Conservation (phyloP, 306 rosid species). For the Gynostemma pentaphyllum region DNA sequence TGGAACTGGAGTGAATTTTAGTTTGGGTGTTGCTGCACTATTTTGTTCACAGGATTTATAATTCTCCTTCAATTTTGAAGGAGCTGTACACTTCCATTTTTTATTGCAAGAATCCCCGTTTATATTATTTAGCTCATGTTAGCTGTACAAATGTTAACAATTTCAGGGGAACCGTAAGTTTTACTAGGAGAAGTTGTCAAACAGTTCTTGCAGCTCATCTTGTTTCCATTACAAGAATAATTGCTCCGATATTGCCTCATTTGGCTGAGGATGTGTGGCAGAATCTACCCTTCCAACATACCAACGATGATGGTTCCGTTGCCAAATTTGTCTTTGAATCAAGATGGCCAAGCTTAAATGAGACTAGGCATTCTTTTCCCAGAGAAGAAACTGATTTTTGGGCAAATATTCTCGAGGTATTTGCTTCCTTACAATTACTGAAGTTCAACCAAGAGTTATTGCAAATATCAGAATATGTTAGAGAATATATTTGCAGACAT, state of each 20-base stretch:
- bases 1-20: not conserved
- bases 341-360: constrained; percentile 74
- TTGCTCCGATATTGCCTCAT: constrained; percentile 96
- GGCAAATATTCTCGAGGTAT: constrained; percentile 85
- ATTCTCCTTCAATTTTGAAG: not conserved
- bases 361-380: constrained; percentile 62
- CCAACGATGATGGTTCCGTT: constrained; percentile 49
- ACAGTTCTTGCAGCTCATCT: constrained; percentile 88
- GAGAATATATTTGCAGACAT: not conserved
- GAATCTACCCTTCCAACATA: constrained; percentile 75
- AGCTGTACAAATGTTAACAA: not conserved
- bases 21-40: not conserved
- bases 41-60: not conserved
- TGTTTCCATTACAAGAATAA: constrained; percentile 55
- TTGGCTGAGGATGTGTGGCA: constrained; percentile 99
- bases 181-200: constrained; percentile 89
- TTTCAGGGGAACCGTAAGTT: constrained; percentile 72
- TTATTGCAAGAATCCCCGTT: not conserved
- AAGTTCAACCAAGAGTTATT: not conserved
- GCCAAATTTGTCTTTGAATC: constrained; percentile 84
- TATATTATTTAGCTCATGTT: not conserved
- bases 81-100: not conserved
- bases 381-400: constrained; percentile 62
- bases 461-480: not conserved
- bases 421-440: not conserved